Base-by-base conservation (phyloP, 371 early-diverging fungal species). In the Mucor piriformis region DNA sequence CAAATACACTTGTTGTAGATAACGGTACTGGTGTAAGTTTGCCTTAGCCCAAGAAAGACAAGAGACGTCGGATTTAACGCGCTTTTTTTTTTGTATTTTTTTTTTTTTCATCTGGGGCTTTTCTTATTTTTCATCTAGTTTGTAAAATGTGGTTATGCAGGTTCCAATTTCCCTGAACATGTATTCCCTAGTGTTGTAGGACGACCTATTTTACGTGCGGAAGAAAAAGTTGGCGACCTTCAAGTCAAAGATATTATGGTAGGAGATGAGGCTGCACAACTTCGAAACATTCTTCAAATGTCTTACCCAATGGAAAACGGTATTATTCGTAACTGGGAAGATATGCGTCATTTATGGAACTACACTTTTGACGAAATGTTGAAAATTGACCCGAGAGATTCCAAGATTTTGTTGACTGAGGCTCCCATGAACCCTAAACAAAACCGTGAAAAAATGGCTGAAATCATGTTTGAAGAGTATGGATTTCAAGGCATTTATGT, bases 261-360 rank as follows among this genome's bases (percentile, higher is more conserved):
- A 40, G 99, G 99, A 21, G 95, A 94, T 60, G 98, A 98, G 72
- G 99, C 98, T 21, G 92, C 95, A 18, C 89, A 86, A 29, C 72
- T 93, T 23, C 88, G 98, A 18, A 83, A 89, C 54, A 89, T 89
- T 65, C 83, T 98, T 34, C 91, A 96, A 73, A 93, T 98, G 92
- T 88, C 92, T 18, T 97, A 98, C 67, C 99, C 99, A 8, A 91
- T 98, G 92, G 96, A 97, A 74, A 96, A 97, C 81, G 99, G 99
- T n/a, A 93, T 98, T 55, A 90, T 97, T 52, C 82, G 89, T 63
- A 94, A 95, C 82, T 98, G 98, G 98, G 96, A 96, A 51, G 97
- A 98, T 71, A 97, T 97, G 99, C 79, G 87, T 61, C 95, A 95
- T 59, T 83, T 98, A 50, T 98, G 98, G 98, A 90, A 96, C 77